These are phyloP conservation scores for Echinosophora koreensis DNA, from an alignment of 306 rosid genomes.

Conservation along the genomic window DNA sequence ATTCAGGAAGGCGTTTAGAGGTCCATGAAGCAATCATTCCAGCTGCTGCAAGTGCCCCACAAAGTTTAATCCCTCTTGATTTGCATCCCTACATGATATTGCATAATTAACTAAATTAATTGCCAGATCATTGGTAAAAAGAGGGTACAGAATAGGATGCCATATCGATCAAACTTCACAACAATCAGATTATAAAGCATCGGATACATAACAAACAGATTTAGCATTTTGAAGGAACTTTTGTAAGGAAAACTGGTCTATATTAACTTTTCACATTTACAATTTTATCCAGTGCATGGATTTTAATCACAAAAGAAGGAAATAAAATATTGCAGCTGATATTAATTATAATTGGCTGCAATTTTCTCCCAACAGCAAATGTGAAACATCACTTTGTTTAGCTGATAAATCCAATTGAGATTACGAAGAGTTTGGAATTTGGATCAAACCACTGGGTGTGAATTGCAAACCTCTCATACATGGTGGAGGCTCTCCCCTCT, in stretches of 20 bases:
- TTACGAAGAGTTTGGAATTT: neutral
- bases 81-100: constrained; percentile 76
- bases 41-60: constrained; percentile 80
- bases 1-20: constrained; percentile 61
- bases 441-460: neutral
- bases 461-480: constrained; percentile 5
- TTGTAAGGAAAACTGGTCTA: neutral
- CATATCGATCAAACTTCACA: constrained; percentile 27
- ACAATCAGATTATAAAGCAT: constrained; percentile 4
- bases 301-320: constrained; percentile 7
- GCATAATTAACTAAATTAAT: constrained; percentile 27
- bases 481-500: neutral
- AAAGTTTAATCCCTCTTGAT: constrained; percentile 78
- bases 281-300: neutral
- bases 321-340: constrained; percentile 19
- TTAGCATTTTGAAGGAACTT: constrained; percentile 20
- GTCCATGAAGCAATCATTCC: constrained; percentile 76
- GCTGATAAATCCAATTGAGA: constrained; percentile 15
- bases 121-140: constrained; percentile 28
- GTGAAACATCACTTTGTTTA: constrained; percentile 22
- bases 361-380: constrained; percentile 35
- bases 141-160: constrained; percentile 8
- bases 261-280: neutral
- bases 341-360: constrained; percentile 10
- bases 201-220: constrained; percentile 36